These are phyloP conservation scores for Psilocybe mexicana DNA, from an alignment of 1,284 basidiomycete species.

Conservation along the genomic window DNA sequence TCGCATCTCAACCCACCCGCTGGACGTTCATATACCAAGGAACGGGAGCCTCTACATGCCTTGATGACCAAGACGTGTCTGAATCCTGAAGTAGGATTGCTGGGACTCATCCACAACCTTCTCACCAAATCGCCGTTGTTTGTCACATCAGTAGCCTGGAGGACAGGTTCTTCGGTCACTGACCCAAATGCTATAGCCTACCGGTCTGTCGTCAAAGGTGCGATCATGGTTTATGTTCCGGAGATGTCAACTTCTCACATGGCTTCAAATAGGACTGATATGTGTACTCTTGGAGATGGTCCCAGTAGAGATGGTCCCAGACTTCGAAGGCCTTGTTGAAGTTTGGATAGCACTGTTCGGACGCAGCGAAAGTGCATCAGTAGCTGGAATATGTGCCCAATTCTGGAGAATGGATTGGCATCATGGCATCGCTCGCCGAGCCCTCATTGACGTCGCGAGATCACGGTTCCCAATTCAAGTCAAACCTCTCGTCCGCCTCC, in stretches of 20 bases:
- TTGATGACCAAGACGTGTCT: conserved; percentile 59
- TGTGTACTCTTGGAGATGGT: conserved; percentile 73
- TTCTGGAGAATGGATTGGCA: conserved; percentile 76
- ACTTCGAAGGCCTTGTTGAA: conserved; percentile 71
- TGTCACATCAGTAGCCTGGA: conserved; percentile 70
- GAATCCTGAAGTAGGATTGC: conserved; percentile 55
- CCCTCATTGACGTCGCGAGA: conserved; percentile 77
- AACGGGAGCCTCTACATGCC: conserved; percentile 51
- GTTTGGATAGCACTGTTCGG: conserved; percentile 84
- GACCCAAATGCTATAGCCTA: conserved; percentile 83
- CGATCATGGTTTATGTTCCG: conserved; percentile 13
- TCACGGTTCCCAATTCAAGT: conserved; percentile 82
- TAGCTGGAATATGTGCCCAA: conserved; percentile 74
- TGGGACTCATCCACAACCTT: conserved; percentile 54
- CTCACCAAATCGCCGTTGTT: conserved; percentile 72
- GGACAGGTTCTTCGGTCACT: conserved; percentile 63
- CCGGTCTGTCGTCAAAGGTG: conserved; percentile 83
- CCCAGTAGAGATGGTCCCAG: conserved; percentile 70
- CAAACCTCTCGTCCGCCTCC: conserved; percentile 68
- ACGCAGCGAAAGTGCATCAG: conserved; percentile 67
- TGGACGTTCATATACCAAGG: conserved; percentile 49
- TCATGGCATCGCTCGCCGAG: conserved; percentile 60
- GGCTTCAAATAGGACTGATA: conserved; percentile 53
- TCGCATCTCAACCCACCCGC: conserved; percentile 48
- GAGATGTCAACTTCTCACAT: neutral